Conservation (phyloP, 306 rosid genomes). For the Arachis hypogaea region DNA sequence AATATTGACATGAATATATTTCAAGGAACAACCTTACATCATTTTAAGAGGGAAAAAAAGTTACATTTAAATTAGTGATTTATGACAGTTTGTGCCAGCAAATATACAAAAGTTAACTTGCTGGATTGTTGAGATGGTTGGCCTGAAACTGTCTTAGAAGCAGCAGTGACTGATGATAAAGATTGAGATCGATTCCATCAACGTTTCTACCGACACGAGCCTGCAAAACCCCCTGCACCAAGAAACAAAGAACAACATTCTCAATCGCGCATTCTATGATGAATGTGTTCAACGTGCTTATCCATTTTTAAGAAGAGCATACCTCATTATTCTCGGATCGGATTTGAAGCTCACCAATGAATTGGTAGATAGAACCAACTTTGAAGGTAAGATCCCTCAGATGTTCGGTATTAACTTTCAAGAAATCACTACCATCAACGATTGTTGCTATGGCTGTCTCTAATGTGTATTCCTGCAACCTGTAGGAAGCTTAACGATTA, state of each 20-base stretch:
- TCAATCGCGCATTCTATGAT: conserved; percentile 22
- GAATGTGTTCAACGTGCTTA: neutral
- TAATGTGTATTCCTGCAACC: conserved; percentile 63
- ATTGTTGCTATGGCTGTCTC: conserved; percentile 69
- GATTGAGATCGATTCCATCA: conserved; percentile 88
- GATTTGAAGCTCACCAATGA: conserved; percentile 72
- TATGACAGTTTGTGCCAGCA: conserved; percentile 13
- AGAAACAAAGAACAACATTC: conserved; percentile 29
- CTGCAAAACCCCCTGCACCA: conserved; percentile 68
- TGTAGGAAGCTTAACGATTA: conserved; percentile 36
- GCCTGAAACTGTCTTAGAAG: conserved; percentile 76
- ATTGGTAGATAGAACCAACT: conserved; percentile 48
- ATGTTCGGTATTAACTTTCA: conserved; percentile 61
- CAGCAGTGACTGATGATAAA: conserved; percentile 76
- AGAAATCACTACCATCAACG: conserved; percentile 57
- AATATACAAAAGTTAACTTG: conserved; percentile 35
- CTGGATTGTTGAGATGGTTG: conserved; percentile 51
- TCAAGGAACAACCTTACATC: conserved; percentile 28
- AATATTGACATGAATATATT: neutral
- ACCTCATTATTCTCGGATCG: conserved; percentile 70
- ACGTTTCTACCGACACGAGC: conserved; percentile 86
- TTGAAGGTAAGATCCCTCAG: conserved; percentile 64
- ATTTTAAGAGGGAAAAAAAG: neutral
- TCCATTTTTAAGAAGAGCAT: conserved; percentile 7
- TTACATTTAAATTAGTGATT: neutral